Conservation (phyloP, 2,329 filamentous ascomycete genomes). For the Penicillium brevicompactum region DNA sequence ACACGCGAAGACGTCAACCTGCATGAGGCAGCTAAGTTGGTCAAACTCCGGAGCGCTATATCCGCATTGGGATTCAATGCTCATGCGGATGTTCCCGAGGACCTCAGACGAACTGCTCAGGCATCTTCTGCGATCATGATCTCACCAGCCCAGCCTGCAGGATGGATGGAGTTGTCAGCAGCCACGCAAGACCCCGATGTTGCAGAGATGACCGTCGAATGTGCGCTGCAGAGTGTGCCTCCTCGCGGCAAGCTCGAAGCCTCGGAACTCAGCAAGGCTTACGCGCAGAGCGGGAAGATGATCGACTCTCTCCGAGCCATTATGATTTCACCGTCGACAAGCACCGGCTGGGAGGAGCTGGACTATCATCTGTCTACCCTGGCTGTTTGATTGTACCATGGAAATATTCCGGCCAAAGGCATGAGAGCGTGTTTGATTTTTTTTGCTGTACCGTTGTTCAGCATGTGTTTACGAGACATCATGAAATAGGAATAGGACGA, state of each 20-base stretch:
- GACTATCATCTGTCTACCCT: constrained; percentile 31
- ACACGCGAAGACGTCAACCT: constrained; percentile 65
- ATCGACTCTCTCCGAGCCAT: constrained; percentile 76
- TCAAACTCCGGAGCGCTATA: constrained; percentile 74
- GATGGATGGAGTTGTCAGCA: constrained; percentile 76
- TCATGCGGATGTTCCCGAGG: constrained; percentile 42
- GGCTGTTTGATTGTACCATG: background rate
- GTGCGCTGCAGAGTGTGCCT: constrained; percentile 73
- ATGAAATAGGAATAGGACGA: background rate
- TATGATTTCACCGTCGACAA: constrained; percentile 79
- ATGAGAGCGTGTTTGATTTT: background rate
- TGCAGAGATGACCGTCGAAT: constrained; percentile 78
- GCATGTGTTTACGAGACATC: background rate
- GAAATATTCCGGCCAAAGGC: background rate
- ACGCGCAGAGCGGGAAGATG: constrained; percentile 70
- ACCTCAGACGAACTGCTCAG: constrained; percentile 61
- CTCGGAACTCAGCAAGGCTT: constrained; percentile 70
- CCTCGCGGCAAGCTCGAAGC: constrained; percentile 70
- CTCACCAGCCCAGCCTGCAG: constrained; percentile 73
- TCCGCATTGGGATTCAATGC: constrained; percentile 59
- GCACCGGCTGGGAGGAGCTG: constrained; percentile 62
- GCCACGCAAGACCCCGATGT: constrained; percentile 56
- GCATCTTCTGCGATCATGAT: constrained; percentile 78
- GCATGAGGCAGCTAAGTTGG: constrained; percentile 68
- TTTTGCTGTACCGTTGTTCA: background rate